Evolutionary conservation across 176 grass and related monocot species (phyloP).

Genomic region (Cenchrus purpureus): DNA sequence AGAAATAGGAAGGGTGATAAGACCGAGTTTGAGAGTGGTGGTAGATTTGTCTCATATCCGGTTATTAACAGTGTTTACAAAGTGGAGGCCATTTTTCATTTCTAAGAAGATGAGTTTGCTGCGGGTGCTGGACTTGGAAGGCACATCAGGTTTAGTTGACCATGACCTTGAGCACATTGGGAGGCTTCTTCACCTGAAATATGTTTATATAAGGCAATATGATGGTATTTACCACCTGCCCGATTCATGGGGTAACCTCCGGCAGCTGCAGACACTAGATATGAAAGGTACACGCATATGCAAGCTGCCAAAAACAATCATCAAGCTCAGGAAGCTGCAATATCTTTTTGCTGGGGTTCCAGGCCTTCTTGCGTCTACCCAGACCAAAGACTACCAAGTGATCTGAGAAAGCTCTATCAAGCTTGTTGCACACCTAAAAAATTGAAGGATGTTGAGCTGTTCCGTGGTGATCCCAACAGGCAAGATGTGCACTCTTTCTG

Average conservation of each 20-base stretch:
- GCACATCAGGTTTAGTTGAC: too few species aligned
- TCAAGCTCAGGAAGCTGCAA: not conserved
- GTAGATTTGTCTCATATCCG: too few species aligned
- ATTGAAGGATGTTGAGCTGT: accelerated
- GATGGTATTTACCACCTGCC: not conserved
- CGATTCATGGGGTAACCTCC: not conserved
- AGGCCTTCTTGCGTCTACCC: too few species aligned
- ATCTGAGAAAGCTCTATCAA: not conserved
- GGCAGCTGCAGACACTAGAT: not conserved
- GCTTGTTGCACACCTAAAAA: not conserved
- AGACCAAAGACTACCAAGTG: not conserved
- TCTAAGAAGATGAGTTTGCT: too few species aligned
- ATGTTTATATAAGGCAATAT: constrained; percentile 26
- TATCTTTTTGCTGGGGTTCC: not conserved
- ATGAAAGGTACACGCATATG: not conserved
- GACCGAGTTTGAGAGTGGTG: too few species aligned
- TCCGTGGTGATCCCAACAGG: not conserved
- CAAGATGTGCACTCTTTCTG: not conserved
- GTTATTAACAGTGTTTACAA: too few species aligned
- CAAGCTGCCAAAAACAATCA: not conserved
- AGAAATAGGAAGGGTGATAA: too few species aligned
- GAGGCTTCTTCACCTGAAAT: constrained; percentile 28
- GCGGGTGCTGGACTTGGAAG: too few species aligned
- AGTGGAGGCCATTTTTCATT: too few species aligned
- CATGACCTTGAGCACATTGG: not conserved